Evolutionary conservation across 139 green algal genomes (phyloP).

Genomic region (Coccomyxa sp.): DNA sequence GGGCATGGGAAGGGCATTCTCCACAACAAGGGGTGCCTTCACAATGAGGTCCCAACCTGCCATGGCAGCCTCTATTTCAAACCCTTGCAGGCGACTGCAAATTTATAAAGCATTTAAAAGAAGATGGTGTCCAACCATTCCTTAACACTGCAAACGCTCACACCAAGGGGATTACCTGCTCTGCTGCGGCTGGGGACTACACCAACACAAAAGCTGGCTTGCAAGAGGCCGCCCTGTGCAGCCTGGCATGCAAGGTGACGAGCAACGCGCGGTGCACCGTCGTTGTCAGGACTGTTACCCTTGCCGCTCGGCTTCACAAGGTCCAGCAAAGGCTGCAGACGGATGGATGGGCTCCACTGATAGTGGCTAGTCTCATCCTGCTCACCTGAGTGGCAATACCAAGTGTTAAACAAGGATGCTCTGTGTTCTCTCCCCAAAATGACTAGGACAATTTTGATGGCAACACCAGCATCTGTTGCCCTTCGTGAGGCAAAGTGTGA

Average conservation of each 20-base stretch:
- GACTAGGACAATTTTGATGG: background rate
- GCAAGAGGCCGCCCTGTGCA: background rate
- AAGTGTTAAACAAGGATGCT: background rate
- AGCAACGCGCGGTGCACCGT: background rate
- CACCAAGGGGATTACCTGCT: slow-evolving; percentile 3
- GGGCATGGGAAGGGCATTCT: slow-evolving; percentile 56
- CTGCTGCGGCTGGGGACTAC: background rate
- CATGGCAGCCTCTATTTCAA: too few relatives aligned
- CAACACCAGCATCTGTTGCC: background rate
- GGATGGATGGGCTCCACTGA: slow-evolving; percentile 29
- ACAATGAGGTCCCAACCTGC: slow-evolving; percentile 47
- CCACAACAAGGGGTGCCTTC: slow-evolving; percentile 39
- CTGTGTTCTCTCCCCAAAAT: background rate
- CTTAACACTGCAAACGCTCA: background rate
- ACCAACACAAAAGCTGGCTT: slow-evolving; percentile 10
- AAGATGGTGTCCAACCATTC: background rate
- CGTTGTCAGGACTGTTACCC: background rate
- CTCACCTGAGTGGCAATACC: background rate
- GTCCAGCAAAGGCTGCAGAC: slow-evolving; percentile 33
- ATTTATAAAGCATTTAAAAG: background rate
- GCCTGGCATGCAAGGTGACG: slow-evolving; percentile 7
- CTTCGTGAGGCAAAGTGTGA: background rate
- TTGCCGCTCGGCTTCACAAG: slow-evolving; percentile 1
- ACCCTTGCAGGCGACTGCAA: background rate
- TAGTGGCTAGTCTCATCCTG: background rate